phyloP scores from a whole-genome alignment of 176 grass and related monocot species.

The Calamus simplicifolius region DNA sequence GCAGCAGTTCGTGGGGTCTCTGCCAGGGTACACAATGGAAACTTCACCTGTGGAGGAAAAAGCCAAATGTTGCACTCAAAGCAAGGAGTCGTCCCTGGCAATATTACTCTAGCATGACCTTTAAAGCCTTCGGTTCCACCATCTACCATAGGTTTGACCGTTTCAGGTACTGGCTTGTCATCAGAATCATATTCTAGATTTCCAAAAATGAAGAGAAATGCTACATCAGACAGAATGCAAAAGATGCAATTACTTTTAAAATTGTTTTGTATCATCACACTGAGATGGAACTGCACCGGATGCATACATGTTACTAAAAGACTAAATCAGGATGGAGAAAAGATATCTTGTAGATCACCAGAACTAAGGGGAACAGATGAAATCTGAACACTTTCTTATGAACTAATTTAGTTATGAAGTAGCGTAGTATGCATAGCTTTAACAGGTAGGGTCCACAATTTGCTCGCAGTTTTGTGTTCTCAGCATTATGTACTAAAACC shows the following conservation, averaged over 20 bases:
- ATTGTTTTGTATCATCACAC: background rate
- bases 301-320: too few relatives aligned
- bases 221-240: background rate
- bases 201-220: constrained; percentile 4
- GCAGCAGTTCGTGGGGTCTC: constrained; percentile 95
- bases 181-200: constrained; percentile 81
- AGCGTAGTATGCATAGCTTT: too few relatives aligned
- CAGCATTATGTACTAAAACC: too few relatives aligned
- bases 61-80: constrained; percentile 99
- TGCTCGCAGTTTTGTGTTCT: too few relatives aligned
- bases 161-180: constrained; percentile 56
- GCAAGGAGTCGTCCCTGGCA: constrained; percentile 88
- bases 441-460: too few relatives aligned
- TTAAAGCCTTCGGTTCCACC: constrained; percentile 98
- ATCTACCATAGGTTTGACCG: constrained; percentile 89
- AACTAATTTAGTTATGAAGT: too few relatives aligned
- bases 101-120: constrained; percentile 89
- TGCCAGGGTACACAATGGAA: constrained; percentile 88
- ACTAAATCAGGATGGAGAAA: too few relatives aligned
- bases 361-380: too few relatives aligned
- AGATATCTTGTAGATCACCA: too few relatives aligned
- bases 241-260: background rate
- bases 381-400: too few relatives aligned
- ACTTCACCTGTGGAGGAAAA: constrained; percentile 97
- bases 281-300: too few relatives aligned